Evolutionary conservation across 495 filamentous ascomycete genomes (phyloP).

Genomic region (Neurospora sp.): DNA sequence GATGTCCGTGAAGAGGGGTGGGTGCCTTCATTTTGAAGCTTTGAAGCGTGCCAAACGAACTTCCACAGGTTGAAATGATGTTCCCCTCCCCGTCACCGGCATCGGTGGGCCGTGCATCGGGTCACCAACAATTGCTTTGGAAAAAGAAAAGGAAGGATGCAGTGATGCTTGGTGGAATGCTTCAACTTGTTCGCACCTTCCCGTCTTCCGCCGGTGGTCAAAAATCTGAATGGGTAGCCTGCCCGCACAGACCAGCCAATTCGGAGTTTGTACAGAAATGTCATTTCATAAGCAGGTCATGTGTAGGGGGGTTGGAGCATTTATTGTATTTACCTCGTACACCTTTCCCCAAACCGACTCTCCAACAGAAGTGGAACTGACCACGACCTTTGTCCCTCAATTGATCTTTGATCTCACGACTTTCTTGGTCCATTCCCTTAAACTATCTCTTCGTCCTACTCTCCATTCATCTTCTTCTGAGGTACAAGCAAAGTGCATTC

Average conservation of each 20-base stretch:
- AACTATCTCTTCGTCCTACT: background rate
- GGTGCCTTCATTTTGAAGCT: background rate
- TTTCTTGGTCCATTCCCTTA: background rate
- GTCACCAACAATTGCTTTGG: background rate
- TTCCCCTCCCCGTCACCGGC: no score
- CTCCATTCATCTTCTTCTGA: no score
- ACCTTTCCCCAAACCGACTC: no score
- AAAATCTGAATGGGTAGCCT: no score
- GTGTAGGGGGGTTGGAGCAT: background rate
- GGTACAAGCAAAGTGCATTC: background rate
- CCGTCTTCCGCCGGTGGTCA: background rate
- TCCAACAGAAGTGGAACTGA: no score
- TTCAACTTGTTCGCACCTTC: background rate
- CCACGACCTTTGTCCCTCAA: no score
- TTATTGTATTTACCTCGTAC: background rate
- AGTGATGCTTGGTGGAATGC: background rate
- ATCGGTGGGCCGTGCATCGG: no score
- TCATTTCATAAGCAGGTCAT: no score
- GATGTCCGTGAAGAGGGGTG: background rate
- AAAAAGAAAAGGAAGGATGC: background rate
- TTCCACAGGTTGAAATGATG: no score
- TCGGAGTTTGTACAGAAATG: background rate
- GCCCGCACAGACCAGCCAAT: background rate
- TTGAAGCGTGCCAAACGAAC: background rate
- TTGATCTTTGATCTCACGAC: background rate